Conservation (phyloP, 1,284 basidiomycete species). For the Puccinia brachypodii region DNA sequence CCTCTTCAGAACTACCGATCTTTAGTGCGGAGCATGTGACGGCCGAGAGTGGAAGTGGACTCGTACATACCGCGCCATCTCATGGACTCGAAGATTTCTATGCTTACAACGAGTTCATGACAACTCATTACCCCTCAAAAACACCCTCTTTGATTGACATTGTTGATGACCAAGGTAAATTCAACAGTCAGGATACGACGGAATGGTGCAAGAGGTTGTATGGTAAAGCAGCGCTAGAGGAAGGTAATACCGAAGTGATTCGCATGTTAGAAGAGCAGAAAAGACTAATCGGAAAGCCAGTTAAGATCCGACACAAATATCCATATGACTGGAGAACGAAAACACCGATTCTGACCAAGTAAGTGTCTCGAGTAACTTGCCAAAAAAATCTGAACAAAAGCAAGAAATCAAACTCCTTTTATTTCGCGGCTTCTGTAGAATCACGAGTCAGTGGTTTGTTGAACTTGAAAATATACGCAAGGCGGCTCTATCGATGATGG, state of each 20-base stretch:
- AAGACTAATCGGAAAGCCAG: slow-evolving; percentile 67
- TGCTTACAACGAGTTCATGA: slow-evolving; percentile 51
- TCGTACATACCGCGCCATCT: slow-evolving; percentile 93
- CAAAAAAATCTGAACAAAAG: not conserved
- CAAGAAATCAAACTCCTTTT: not conserved
- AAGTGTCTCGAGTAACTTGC: slow-evolving; percentile 53
- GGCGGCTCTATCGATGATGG: slow-evolving; percentile 70
- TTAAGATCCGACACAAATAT: slow-evolving; percentile 78
- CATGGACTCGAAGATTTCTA: slow-evolving; percentile 90
- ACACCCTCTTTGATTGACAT: slow-evolving; percentile 14
- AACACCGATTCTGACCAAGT: slow-evolving; percentile 86
- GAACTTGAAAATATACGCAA: slow-evolving; percentile 82
- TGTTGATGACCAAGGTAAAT: slow-evolving; percentile 77
- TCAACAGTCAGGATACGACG: slow-evolving; percentile 63
- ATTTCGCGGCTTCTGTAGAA: slow-evolving; percentile 61
- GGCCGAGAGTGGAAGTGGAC: slow-evolving; percentile 83
- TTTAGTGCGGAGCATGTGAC: slow-evolving; percentile 71
- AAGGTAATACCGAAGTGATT: slow-evolving; percentile 70
- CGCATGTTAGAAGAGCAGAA: slow-evolving; percentile 66
- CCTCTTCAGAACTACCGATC: slow-evolving; percentile 61
- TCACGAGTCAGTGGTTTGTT: slow-evolving; percentile 98
- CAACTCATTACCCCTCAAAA: slow-evolving; percentile 55
- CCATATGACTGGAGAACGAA: slow-evolving; percentile 98
- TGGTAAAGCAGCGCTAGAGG: slow-evolving; percentile 71
- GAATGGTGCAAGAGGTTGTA: slow-evolving; percentile 62